phyloP scores from a whole-genome alignment of 306 rosid species.

The Comarum palustre region DNA sequence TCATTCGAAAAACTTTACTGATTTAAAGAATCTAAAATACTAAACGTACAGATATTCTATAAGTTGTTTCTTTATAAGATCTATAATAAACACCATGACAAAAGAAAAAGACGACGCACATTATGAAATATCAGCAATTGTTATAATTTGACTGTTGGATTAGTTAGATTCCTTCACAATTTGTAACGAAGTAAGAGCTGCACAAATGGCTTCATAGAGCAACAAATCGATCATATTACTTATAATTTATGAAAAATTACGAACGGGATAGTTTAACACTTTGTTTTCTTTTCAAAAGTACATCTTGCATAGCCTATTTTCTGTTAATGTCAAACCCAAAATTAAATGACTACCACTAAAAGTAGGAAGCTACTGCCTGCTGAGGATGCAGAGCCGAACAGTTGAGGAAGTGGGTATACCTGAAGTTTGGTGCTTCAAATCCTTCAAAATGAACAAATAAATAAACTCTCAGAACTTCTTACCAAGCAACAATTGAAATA shows the following conservation, averaged over 20 bases:
- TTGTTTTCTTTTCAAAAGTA: not conserved
- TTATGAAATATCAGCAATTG: not conserved
- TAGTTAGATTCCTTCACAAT: not conserved
- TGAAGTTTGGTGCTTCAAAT: slow-evolving; percentile 30
- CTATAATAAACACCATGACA: not conserved
- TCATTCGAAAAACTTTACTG: not conserved
- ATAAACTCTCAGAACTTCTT: not conserved
- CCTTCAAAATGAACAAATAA: slow-evolving; percentile 19
- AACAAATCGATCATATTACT: not conserved
- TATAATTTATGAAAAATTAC: not conserved
- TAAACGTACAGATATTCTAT: not conserved
- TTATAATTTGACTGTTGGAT: not conserved
- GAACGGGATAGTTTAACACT: not conserved
- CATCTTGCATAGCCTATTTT: not conserved
- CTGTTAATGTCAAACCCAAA: too few relatives aligned
- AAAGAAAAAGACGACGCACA: not conserved
- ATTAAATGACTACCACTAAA: too few relatives aligned
- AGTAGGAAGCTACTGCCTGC: not conserved
- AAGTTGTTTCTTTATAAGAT: not conserved
- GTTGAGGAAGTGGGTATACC: slow-evolving; percentile 16
- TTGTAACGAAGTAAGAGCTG: not conserved
- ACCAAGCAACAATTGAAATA: not conserved
- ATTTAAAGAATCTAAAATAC: not conserved
- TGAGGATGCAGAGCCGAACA: not conserved
- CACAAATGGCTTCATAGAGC: not conserved